A percentile compares a stretch with the other conserved stretches of the same genome.
Evolutionary conservation across 805 yeast genomes (phyloP).

Genomic region (Wickerhamomyces xylosicus): DNA sequence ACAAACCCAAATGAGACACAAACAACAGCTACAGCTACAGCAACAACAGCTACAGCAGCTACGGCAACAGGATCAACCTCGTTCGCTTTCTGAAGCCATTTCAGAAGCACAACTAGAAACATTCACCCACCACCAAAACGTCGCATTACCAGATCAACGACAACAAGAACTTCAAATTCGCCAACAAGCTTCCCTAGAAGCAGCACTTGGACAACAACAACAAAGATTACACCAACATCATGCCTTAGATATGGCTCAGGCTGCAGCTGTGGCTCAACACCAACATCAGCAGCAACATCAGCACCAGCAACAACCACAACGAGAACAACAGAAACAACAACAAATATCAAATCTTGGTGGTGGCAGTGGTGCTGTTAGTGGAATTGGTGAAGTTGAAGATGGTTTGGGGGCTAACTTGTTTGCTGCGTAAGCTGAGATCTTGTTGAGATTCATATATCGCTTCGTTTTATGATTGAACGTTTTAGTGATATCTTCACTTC

Average conservation of each 20-base stretch:
- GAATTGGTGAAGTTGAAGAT: too few relatives aligned
- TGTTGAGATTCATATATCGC: too few relatives aligned
- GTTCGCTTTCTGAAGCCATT: too few relatives aligned
- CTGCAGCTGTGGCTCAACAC: not conserved
- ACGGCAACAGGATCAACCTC: too few relatives aligned
- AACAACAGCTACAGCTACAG: conserved; percentile 14
- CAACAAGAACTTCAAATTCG: conserved; percentile 1
- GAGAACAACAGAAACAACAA: conserved; percentile 7
- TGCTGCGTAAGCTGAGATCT: too few relatives aligned
- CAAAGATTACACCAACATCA: conserved; percentile 7
- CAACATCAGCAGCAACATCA: conserved; percentile 1
- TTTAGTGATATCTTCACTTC: too few relatives aligned
- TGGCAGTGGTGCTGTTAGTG: too few relatives aligned
- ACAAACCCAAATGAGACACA: too few relatives aligned
- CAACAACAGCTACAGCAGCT: conserved; percentile 6
- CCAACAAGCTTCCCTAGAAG: conserved; percentile 5
- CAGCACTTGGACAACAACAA: not conserved
- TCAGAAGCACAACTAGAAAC: too few relatives aligned
- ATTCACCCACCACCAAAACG: too few relatives aligned
- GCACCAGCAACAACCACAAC: conserved; percentile 3
- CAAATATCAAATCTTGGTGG: conserved; percentile 6
- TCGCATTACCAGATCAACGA: conserved; percentile 1
- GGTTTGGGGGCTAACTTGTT: conserved; percentile 16
- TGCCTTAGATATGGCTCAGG: not conserved
- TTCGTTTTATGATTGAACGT: too few relatives aligned